phyloP scores from a whole-genome alignment of 2,329 filamentous ascomycete species.

The Pseudocercospora ulei region DNA sequence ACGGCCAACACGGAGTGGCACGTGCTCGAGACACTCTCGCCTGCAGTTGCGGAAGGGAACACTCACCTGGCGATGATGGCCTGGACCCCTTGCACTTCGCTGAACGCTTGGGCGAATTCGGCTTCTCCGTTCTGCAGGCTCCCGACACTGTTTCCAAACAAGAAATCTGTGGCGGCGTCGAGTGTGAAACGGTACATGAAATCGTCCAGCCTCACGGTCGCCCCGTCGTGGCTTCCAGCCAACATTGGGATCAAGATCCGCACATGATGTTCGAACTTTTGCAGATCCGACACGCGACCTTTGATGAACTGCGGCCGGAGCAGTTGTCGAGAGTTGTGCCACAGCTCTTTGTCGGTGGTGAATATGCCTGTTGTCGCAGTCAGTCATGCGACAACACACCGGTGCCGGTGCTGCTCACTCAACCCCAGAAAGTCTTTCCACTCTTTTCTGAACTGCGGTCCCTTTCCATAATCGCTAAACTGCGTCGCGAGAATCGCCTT shows the following conservation, averaged over 20 bases:
- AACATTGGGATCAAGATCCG: constrained; percentile 62
- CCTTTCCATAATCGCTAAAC: constrained; percentile 78
- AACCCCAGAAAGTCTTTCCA: constrained; percentile 69
- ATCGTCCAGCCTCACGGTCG: constrained; percentile 59
- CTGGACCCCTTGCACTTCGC: constrained; percentile 66
- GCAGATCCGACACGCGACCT: constrained; percentile 70
- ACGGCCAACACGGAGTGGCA: no score
- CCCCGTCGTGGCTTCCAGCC: constrained; percentile 30
- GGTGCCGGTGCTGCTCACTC: no score
- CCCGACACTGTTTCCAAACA: constrained; percentile 66
- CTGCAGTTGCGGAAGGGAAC: no score
- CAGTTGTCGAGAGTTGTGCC: constrained; percentile 72
- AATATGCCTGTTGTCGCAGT: constrained; percentile 44
- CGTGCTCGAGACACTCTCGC: no score
- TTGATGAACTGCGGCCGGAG: constrained; percentile 80
- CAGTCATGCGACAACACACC: constrained; percentile 3
- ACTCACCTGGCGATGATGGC: constrained; percentile 49
- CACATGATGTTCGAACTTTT: constrained; percentile 71
- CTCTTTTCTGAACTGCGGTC: constrained; percentile 60
- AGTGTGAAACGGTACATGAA: constrained; percentile 78
- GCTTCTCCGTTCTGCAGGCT: constrained; percentile 50
- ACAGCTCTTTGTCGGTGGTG: constrained; percentile 65
- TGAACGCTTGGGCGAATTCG: constrained; percentile 72
- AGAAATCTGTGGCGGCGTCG: constrained; percentile 76
- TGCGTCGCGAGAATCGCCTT: constrained; percentile 83